Evolutionary conservation across 306 rosid species (phyloP), one percentile per base, ranked within the genome.

Genomic region (Cucurbita maxima): DNA sequence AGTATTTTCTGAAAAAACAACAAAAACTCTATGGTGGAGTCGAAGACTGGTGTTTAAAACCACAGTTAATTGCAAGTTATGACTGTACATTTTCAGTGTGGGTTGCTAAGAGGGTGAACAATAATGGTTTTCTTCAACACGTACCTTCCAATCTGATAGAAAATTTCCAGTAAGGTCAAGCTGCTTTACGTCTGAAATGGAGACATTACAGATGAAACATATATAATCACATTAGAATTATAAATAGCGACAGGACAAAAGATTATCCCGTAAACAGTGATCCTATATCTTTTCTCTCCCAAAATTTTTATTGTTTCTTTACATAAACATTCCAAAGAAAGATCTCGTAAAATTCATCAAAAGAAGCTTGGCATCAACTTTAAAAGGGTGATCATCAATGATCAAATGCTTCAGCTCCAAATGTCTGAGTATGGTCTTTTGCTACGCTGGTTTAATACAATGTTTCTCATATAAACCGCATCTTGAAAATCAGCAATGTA

Each of bases 121-220:
- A 4, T 7, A 69, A 77, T 79, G 69, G 30, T 79, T 41, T 61
- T 75, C 81, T 43, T 53, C 8, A 43, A 60, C 74, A 76, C 68
- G 72, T 82, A 93, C 98, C 97, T 84, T 87, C 98, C 98, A 90
- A 63, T 90, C 88, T 11, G 88, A 89, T 58, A 94, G 85, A 71
- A 94, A 83, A 86, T 90, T 94, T 84, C 97, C 97, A 18, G 95
- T 89, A 82, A 90, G 84, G 82, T 90, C 97, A 73, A 94, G 96
- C 86, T 85, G 91, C 82, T 80, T 86, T 52, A 90, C 64, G 83
- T 87, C 98, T 93, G 84, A 70, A 84, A 76, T 30, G 37, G 74
- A 75, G 73, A 59, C 71, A 83, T 34, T 60, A 30, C 75, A 60
- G 9, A 58, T 73, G 22, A 73, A 25, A 20, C 10, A 34, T 48